Percentiles rank a stretch among this genome's conserved stretches.
Conservation (phyloP, 2,329 filamentous ascomycete species). For the Orbilia ellipsospora region DNA sequence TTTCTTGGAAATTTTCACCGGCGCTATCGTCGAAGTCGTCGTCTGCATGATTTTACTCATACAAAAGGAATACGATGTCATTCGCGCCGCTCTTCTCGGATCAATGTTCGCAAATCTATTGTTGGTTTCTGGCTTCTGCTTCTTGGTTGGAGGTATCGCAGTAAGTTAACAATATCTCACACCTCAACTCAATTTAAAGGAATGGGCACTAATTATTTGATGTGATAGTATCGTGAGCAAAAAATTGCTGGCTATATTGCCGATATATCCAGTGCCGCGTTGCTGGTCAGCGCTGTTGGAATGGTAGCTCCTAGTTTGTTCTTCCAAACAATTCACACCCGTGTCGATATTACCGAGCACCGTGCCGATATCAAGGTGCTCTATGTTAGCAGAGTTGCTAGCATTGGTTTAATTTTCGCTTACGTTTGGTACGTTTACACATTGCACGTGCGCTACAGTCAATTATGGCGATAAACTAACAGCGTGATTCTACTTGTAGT, state of each 20-base stretch:
- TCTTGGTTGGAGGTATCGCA: slow-evolving; percentile 77
- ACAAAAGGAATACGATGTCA: slow-evolving; percentile 71
- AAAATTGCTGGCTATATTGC: slow-evolving; percentile 41
- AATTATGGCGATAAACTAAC: slow-evolving; percentile 16
- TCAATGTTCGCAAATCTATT: slow-evolving; percentile 85
- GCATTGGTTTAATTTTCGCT: slow-evolving; percentile 42
- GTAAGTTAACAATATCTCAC: slow-evolving; percentile 12
- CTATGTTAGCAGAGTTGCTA: slow-evolving; percentile 42
- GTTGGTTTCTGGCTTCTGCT: slow-evolving; percentile 81
- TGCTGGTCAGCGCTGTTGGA: slow-evolving; percentile 49
- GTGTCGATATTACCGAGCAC: slow-evolving; percentile 23
- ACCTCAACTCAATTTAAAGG: background rate
- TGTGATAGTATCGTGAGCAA: slow-evolving; percentile 34
- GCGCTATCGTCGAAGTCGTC: slow-evolving; percentile 82
- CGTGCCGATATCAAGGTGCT: slow-evolving; percentile 19
- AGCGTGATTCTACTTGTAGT: slow-evolving; percentile 63
- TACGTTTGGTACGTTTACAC: slow-evolving; percentile 33
- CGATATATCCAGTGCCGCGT: slow-evolving; percentile 45
- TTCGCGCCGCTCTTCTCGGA: slow-evolving; percentile 83
- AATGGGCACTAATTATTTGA: background rate
- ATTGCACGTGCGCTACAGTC: too few species aligned
- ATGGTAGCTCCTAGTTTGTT: slow-evolving; percentile 46
- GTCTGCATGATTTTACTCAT: slow-evolving; percentile 80
- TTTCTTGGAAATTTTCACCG: slow-evolving; percentile 72
- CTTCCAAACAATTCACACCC: slow-evolving; percentile 44